phyloP scores from a whole-genome alignment of 2,329 filamentous ascomycete species.

The Westerdykella aurantiaca region DNA sequence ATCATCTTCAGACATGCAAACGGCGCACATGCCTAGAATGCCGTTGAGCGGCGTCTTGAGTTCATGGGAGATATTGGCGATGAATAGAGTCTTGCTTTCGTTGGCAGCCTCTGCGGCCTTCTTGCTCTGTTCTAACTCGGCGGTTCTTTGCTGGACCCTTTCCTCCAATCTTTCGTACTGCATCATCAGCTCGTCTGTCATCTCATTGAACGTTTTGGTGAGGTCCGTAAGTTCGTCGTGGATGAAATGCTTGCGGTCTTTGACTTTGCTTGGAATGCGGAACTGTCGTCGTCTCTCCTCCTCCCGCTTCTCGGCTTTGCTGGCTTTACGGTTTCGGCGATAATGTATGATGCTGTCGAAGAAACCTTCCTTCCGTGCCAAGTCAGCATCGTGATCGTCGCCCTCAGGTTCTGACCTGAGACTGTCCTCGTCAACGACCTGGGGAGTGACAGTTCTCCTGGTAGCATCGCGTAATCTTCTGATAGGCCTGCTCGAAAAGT shows the following conservation, averaged over 20 bases:
- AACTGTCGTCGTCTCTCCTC: slow-evolving; percentile 53
- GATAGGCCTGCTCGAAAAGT: slow-evolving; percentile 76
- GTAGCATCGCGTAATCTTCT: slow-evolving; percentile 69
- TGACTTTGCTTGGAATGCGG: slow-evolving; percentile 79
- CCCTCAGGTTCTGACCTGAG: slow-evolving; percentile 33
- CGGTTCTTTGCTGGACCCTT: slow-evolving; percentile 74
- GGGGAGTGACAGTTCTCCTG: slow-evolving; percentile 63
- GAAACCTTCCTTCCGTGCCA: slow-evolving; percentile 45
- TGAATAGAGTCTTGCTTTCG: slow-evolving; percentile 94
- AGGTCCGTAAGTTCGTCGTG: slow-evolving; percentile 82
- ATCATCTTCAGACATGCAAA: slow-evolving; percentile 89
- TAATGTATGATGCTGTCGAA: slow-evolving; percentile 34
- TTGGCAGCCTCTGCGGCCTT: slow-evolving; percentile 92
- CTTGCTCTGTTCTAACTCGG: slow-evolving; percentile 81
- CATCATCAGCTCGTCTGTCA: slow-evolving; percentile 83
- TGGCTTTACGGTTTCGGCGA: slow-evolving; percentile 29
- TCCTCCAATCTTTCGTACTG: slow-evolving; percentile 82
- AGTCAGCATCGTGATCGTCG: slow-evolving; percentile 45
- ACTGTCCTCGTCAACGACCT: slow-evolving; percentile 48
- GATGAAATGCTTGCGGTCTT: slow-evolving; percentile 66
- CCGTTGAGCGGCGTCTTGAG: slow-evolving; percentile 93
- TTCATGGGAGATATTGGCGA: slow-evolving; percentile 85
- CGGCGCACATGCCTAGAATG: slow-evolving; percentile 87
- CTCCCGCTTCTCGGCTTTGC: slow-evolving; percentile 33
- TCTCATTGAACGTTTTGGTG: slow-evolving; percentile 82